Evolutionary conservation across 2,329 filamentous ascomycete species (phyloP), one percentile per base, ranked within the genome.

Genomic region (Myriosclerotinia curreyana): DNA sequence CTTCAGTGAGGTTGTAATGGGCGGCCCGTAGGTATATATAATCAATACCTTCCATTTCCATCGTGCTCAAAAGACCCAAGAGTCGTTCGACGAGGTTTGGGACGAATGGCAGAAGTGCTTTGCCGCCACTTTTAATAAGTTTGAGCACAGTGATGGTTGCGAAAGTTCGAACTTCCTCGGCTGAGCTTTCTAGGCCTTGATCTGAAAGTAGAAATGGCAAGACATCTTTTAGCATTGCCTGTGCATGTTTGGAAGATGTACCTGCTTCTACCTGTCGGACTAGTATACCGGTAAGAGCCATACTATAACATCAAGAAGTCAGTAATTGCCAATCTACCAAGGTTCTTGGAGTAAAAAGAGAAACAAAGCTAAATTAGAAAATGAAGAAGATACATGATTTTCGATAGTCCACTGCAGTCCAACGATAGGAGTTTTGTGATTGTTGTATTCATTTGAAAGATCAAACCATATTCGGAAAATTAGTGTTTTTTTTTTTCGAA

Each of bases 11-110:
- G 58, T 96, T 92, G 68, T 92, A 90, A 67, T 90, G 88, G 52
- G 86, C 88, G 0, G 92, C 91, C 71, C 96, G 92, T 67, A 97
- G 86, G 76, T 97, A 95, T 60, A 96, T 82, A 74, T 96, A 98
- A 71, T 97, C 97, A 72, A 98, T 86, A 31, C 87, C 87, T 75
- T 96, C 89, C 0, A 90, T 91, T 75, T 99, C 95, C 60, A 98
- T 82, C 0, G 91, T 92, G 74, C 92, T 97, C 25, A 98, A 80
- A 4, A 96, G 82, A 0, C 87, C 87, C 2, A 99, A 82, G 42
- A 96, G 84, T 67, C 91, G 88, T 65, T 92, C 89, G 9, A 97
- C 82, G 65, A 99, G 87, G 53, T 86, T 85, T 0, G 93, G 86
- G 31, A 96, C 88, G 76, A 93, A 96, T 0, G 90, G 88, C 50